These are phyloP conservation scores for Pyrus bretschneideri DNA, from an alignment of 306 rosid species.

Conservation along the genomic window DNA sequence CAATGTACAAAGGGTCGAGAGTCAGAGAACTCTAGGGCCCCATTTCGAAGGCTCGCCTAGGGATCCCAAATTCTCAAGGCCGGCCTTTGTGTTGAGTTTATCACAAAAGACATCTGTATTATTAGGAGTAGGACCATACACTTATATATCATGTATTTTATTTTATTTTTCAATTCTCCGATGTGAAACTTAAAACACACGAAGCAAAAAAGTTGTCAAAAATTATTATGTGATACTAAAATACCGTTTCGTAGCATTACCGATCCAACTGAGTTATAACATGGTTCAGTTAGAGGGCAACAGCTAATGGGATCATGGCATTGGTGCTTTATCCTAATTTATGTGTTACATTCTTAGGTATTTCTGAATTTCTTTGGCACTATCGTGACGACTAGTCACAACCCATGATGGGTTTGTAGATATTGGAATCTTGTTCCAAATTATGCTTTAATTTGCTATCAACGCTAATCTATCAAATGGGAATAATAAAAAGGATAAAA, in stretches of 20 bases:
- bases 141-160: too few relatives aligned
- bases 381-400: neutral
- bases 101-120: too few relatives aligned
- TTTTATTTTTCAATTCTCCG: too few relatives aligned
- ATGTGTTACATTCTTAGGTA: neutral
- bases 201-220: rapidly evolving
- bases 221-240: too few relatives aligned
- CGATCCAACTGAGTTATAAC: neutral
- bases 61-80: too few relatives aligned
- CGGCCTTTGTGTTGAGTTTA: too few relatives aligned
- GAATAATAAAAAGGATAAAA: neutral
- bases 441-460: neutral
- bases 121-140: too few relatives aligned
- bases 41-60: too few relatives aligned
- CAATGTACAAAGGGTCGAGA: too few relatives aligned
- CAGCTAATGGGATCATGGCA: neutral
- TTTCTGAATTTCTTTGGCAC: neutral
- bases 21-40: too few relatives aligned
- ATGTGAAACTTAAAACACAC: too few relatives aligned
- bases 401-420: neutral
- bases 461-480: neutral
- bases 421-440: neutral
- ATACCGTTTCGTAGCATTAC: too few relatives aligned
- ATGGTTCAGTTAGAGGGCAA: neutral
- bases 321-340: neutral